phyloP scores from a whole-genome alignment of 202 grass and related monocot genomes.

The Setaria viridis region DNA sequence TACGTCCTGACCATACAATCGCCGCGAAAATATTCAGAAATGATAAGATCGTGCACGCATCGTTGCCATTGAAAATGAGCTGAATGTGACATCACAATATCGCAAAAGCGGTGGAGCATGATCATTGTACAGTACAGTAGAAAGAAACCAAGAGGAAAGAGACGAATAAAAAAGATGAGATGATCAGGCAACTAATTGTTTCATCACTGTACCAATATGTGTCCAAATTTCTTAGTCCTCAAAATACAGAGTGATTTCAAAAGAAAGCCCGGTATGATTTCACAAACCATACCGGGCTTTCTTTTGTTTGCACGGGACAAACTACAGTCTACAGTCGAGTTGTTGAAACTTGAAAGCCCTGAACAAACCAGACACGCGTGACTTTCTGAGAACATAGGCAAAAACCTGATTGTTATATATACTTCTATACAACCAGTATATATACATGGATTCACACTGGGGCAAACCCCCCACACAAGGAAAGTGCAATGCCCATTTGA shows the following conservation, averaged over 20 bases:
- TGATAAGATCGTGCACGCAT: neutral
- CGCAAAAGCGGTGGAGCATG: neutral
- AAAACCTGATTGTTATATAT: neutral
- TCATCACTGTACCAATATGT: neutral
- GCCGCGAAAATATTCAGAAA: neutral
- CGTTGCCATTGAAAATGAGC: too few species aligned
- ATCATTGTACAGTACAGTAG: neutral
- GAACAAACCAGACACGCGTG: neutral
- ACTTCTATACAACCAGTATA: neutral
- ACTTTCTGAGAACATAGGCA: neutral
- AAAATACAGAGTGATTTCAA: neutral
- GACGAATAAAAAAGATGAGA: neutral
- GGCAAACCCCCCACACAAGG: constrained; percentile 32
- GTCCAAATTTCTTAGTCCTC: neutral
- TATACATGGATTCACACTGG: constrained; percentile 34
- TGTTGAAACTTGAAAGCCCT: constrained; percentile 14
- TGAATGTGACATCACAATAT: neutral
- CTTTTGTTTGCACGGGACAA: neutral
- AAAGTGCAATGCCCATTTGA: constrained; percentile 24
- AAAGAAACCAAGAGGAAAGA: neutral
- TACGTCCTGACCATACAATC: constrained; percentile 3
- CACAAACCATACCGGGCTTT: neutral
- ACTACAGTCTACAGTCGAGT: neutral
- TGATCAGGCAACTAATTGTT: neutral
- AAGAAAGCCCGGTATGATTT: neutral